Percentiles rank a stretch among this genome's conserved stretches.
Conservation (phyloP, 495 filamentous ascomycete genomes). For the Pseudevernia furfuracea region DNA sequence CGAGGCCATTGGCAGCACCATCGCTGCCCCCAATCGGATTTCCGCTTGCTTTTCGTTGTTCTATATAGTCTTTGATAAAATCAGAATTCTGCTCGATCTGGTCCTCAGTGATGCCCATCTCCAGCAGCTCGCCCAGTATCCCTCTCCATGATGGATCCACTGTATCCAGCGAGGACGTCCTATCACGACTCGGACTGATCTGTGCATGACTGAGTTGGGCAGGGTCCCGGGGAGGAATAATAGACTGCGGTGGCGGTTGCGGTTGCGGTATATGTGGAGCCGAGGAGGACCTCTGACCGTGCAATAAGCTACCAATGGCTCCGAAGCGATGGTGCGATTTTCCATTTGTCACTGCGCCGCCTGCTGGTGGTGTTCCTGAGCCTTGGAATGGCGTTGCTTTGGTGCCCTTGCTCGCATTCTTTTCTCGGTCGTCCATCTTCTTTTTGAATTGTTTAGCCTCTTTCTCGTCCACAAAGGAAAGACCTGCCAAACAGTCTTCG, state of each 20-base stretch:
- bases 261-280: constrained; percentile 43
- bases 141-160: constrained; percentile 77
- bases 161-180: constrained; percentile 64
- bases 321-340: constrained; percentile 43
- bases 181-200: constrained; percentile 30
- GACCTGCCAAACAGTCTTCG: constrained; percentile 77
- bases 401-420: constrained; percentile 83
- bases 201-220: constrained; percentile 24
- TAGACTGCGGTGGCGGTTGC: constrained; percentile 39
- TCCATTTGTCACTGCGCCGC: constrained; percentile 35
- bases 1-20: constrained; percentile 22
- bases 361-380: constrained; percentile 40
- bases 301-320: constrained; percentile 59
- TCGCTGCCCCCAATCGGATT: constrained; percentile 27
- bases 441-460: constrained; percentile 91
- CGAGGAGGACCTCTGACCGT: constrained; percentile 60
- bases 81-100: constrained; percentile 87
- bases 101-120: constrained; percentile 88
- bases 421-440: constrained; percentile 90
- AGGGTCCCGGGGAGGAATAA: constrained; percentile 29
- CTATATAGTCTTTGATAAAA: constrained; percentile 88
- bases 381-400: constrained; percentile 62
- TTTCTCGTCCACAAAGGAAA: constrained; percentile 93
- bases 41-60: constrained; percentile 61
- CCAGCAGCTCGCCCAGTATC: constrained; percentile 71